Percentiles rank a stretch among this genome's conserved stretches.
These are phyloP conservation scores for Ceratocystis albifundus DNA, from an alignment of 2,329 filamentous ascomycete species.

Conservation along the genomic window DNA sequence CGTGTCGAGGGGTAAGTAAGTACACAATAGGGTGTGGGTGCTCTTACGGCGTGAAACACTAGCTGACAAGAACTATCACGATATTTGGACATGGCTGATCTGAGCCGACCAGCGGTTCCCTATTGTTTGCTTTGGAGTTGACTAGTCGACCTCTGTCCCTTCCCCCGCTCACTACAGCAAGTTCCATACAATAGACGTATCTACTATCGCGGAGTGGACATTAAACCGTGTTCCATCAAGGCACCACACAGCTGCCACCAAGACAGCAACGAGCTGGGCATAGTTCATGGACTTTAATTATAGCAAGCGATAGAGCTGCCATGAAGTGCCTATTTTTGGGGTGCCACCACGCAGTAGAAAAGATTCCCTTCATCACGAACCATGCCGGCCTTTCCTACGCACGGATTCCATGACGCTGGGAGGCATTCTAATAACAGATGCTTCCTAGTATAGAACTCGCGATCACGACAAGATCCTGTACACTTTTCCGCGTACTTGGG, in stretches of 20 bases:
- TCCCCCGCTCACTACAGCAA: no score
- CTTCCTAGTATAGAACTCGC: background rate
- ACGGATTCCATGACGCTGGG: background rate
- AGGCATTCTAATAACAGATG: slow-evolving; percentile 12
- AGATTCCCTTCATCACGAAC: background rate
- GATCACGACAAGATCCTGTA: background rate
- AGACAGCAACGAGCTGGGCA: background rate
- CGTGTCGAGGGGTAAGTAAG: no score
- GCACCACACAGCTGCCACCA: background rate
- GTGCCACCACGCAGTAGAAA: background rate
- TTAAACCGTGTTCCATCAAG: background rate
- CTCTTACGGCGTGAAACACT: background rate
- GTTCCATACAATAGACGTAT: no score
- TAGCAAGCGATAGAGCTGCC: background rate
- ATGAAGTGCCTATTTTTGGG: background rate
- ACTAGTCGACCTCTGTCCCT: no score
- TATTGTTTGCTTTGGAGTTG: no score
- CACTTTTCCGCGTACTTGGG: background rate
- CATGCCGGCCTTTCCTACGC: background rate
- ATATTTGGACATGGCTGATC: no score
- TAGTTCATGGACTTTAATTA: background rate
- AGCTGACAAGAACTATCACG: background rate
- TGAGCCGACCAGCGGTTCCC: no score
- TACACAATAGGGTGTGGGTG: no score
- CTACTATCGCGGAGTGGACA: no score